A percentile compares a stretch with the other conserved stretches of the same genome.
These are phyloP conservation scores for Ophiosphaerella narmari DNA, from an alignment of 2,329 filamentous ascomycete genomes.

Conservation along the genomic window DNA sequence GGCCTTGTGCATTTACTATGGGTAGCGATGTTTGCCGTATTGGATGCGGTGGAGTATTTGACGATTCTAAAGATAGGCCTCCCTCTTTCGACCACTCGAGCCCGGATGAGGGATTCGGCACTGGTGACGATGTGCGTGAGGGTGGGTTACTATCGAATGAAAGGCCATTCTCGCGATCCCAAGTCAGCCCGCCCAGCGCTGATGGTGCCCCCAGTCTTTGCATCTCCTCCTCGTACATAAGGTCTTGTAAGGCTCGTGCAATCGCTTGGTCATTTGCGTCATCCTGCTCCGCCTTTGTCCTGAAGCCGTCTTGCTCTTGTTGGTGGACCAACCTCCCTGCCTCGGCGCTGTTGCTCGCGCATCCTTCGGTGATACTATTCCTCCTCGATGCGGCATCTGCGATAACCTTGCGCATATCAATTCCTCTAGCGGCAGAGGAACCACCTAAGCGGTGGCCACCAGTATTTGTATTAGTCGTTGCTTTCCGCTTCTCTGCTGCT, in stretches of 20 bases:
- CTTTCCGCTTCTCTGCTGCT: conserved; percentile 72
- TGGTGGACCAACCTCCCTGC: conserved; percentile 70
- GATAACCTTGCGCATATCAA: conserved; percentile 74
- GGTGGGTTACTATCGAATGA: conserved; percentile 52
- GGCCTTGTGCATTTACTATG: conserved; percentile 21
- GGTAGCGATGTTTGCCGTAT: conserved; percentile 14
- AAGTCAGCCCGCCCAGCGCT: conserved; percentile 41
- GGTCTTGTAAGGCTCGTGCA: conserved; percentile 80
- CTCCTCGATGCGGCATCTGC: conserved; percentile 69
- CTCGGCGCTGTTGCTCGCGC: conserved; percentile 71
- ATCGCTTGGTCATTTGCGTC: conserved; percentile 88
- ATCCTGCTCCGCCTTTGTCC: conserved; percentile 83
- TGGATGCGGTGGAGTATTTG: conserved; percentile 8
- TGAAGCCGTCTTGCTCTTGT: conserved; percentile 72
- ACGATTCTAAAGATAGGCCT: conserved; percentile 37
- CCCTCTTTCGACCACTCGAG: conserved; percentile 36
- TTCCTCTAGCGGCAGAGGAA: conserved; percentile 57
- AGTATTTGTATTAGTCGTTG: conserved; percentile 65
- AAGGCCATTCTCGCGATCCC: conserved; percentile 44
- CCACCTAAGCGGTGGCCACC: conserved; percentile 77
- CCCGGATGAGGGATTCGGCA: conserved; percentile 14
- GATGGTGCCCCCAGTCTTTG: conserved; percentile 47
- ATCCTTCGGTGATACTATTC: conserved; percentile 71
- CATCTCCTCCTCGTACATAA: conserved; percentile 78
- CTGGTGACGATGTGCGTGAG: conserved; percentile 53